A percentile compares a stretch with the other conserved stretches of the same genome.
phyloP scores from a whole-genome alignment of 177 flowering plant genomes.

The Vitis hybrid region DNA sequence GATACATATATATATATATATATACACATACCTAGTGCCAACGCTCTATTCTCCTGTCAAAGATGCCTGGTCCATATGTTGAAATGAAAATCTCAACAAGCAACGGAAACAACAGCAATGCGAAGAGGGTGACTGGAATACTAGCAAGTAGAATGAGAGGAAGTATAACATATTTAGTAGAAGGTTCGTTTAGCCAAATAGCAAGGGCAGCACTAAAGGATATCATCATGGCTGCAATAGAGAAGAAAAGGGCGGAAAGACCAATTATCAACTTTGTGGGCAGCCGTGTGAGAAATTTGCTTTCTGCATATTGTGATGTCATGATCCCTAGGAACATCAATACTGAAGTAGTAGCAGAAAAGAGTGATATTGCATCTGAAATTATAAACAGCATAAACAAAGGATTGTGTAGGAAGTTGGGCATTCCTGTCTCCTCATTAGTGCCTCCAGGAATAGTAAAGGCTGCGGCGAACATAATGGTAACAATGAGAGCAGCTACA shows the following conservation, averaged over 20 bases:
- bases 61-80: no score
- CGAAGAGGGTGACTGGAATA: no score
- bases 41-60: no score
- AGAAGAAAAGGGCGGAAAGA: constrained; percentile 4
- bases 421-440: background rate
- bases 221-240: constrained; percentile 6
- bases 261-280: constrained; percentile 6
- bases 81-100: no score
- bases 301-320: constrained; percentile 19
- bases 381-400: constrained; percentile 7
- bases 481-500: constrained; percentile 14
- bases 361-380: constrained; percentile 8
- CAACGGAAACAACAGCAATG: no score
- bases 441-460: constrained; percentile 23
- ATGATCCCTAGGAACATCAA: constrained; percentile 20
- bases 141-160: no score
- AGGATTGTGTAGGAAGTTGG: background rate
- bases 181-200: background rate
- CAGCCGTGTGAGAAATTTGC: constrained; percentile 8
- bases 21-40: no score
- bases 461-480: constrained; percentile 14
- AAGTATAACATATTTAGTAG: no score
- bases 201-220: background rate
- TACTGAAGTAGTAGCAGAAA: constrained; percentile 16
- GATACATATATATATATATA: no score